Percentiles rank a stretch among this genome's conserved stretches.
phyloP scores from a whole-genome alignment of 1,139 yeast species.

The Casaregolazyma lundiana region DNA sequence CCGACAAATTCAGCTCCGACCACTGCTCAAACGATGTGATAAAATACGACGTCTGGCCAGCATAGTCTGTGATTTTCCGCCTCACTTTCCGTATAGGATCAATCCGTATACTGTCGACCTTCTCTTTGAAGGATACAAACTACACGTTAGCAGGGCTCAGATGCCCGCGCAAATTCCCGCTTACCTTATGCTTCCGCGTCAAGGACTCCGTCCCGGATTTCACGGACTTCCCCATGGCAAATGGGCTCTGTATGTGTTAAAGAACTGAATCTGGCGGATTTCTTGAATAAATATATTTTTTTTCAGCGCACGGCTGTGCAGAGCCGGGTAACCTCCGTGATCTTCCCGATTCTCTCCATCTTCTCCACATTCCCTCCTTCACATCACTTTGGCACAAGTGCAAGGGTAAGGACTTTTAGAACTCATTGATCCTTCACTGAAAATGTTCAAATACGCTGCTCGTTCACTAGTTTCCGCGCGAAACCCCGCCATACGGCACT shows the following conservation, averaged over 20 bases:
- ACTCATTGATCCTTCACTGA: background rate
- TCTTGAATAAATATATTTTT: background rate
- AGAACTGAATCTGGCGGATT: no score
- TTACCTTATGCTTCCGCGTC: constrained; percentile 20
- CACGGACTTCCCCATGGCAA: constrained; percentile 18
- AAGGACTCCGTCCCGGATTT: constrained; percentile 24
- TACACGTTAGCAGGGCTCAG: constrained; percentile 14
- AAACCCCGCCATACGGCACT: constrained; percentile 20
- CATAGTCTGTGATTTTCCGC: constrained; percentile 60
- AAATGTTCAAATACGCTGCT: background rate
- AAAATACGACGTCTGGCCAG: constrained; percentile 66
- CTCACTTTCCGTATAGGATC: constrained; percentile 70
- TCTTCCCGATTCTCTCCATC: background rate
- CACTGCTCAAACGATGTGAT: constrained; percentile 77
- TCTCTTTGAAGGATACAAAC: constrained; percentile 73
- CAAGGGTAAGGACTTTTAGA: background rate
- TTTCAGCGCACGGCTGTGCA: background rate
- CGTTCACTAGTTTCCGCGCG: background rate
- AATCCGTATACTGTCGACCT: constrained; percentile 77
- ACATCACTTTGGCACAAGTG: background rate
- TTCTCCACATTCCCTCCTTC: background rate
- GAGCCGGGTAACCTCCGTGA: background rate
- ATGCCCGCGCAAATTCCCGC: constrained; percentile 7
- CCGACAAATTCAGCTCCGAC: constrained; percentile 81
- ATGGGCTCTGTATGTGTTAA: background rate